Conservation (phyloP, 2,329 filamentous ascomycete genomes). For the Parascedosporium putredinis region DNA sequence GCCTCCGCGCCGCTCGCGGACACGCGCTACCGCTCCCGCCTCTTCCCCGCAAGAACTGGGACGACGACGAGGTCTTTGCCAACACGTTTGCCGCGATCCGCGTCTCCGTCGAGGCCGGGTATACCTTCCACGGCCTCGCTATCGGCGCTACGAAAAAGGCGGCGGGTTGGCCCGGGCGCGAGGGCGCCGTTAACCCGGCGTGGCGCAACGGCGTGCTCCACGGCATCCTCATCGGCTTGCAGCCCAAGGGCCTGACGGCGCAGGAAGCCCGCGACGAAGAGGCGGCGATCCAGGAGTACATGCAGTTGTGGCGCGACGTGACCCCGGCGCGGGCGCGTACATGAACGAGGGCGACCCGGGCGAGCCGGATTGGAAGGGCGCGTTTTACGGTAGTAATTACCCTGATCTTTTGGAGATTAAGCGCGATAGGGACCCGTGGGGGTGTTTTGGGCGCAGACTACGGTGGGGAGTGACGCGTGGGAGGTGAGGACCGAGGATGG, state of each 20-base stretch:
- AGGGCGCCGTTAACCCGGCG: slow-evolving; percentile 30
- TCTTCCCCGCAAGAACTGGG: slow-evolving; percentile 20
- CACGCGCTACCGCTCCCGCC: slow-evolving; percentile 20
- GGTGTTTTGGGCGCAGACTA: slow-evolving; percentile 36
- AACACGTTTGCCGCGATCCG: slow-evolving; percentile 21
- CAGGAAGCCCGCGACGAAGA: slow-evolving; percentile 14
- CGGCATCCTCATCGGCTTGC: slow-evolving; percentile 19
- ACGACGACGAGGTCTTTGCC: slow-evolving; percentile 16
- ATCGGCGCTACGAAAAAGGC: slow-evolving; percentile 19
- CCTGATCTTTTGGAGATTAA: slow-evolving; percentile 31
- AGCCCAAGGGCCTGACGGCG: slow-evolving; percentile 1
- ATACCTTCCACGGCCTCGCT: slow-evolving; percentile 22
- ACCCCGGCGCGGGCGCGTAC: slow-evolving; percentile 33
- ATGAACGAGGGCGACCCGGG: slow-evolving; percentile 41
- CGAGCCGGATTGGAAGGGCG: slow-evolving; percentile 32
- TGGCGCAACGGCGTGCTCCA: slow-evolving; percentile 28
- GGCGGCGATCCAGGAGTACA: slow-evolving; percentile 14
- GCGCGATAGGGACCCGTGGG: slow-evolving; percentile 32
- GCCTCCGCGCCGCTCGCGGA: slow-evolving; percentile 15
- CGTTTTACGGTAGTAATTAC: slow-evolving; percentile 39
- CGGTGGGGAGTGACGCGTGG: slow-evolving; percentile 42
- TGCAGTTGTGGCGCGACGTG: slow-evolving; percentile 21
- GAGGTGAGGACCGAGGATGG: slow-evolving; percentile 20
- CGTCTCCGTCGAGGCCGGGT: slow-evolving; percentile 24
- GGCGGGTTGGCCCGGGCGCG: slow-evolving; percentile 18